Base-by-base conservation (phyloP, 352 stramenopile species). In the Phytophthora litchii region DNA sequence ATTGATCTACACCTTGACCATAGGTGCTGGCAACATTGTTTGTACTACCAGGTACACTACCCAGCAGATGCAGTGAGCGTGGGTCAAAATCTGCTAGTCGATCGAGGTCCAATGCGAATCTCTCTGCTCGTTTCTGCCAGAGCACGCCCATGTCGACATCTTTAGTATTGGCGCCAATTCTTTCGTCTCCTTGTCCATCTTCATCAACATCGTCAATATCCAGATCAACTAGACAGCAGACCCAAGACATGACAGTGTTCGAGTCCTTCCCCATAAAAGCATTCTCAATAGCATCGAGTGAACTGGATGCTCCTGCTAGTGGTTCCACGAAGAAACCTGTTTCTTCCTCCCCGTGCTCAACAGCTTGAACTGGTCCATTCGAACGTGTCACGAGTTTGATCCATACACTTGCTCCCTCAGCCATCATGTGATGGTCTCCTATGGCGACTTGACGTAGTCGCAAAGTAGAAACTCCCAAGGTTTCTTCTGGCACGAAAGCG, bases 381-480 rank as follows among this genome's bases (percentile, higher is more conserved):
- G 57, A 52, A 10, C 38, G 51, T 0, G 38, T 54, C 4, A 60
- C 52, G 1, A 83, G 19, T 11, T 55, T 68, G 16, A 92, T 64
- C 83, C 80, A 92, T 2, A 87, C 75, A 56, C 83, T 92, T 8
- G 63, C 77, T 25, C 83, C 83, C 49, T 92, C 83, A 5, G 64
- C 74, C 14, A 87, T 16, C 11, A 72, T 74, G 55, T 91, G 79
- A 17, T 88, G 75, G 23, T 82, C 72, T 12, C 80, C 80, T 0
- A 85, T 67, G 7, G 67, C 70, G 9, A 88, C 32, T 49, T 82
- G 71, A 11, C 70, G 50, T 0, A 89, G 66, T 45, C 65, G 55
- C 17, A 90, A 51, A 8, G 54, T 37, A 12, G 52, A 45, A 5
- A 16, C 47, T 9, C 70, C 41, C 6, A 54, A 60, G 0, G 44